Evolutionary conservation across 2,329 filamentous ascomycete genomes (phyloP), one percentile per base, ranked within the genome.

Genomic region (Rhinocladiella similis): DNA sequence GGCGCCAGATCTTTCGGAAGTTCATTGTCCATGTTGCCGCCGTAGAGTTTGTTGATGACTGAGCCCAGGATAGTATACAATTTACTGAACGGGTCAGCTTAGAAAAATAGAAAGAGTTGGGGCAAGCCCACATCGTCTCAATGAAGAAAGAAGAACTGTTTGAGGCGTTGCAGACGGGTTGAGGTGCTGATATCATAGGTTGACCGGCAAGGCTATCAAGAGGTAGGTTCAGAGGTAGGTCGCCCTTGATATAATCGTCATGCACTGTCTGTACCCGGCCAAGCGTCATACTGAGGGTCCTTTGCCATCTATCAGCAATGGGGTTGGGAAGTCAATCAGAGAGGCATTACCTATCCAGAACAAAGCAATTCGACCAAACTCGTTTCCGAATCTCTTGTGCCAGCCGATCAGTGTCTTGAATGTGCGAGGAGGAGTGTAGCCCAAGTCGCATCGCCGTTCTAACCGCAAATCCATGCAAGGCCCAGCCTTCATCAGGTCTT

Each of bases 281-380:
- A 16, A 16, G 22, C 3, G 22, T 25, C 22, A 25, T 25, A 7
- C 22, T 25, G 3, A 25, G 22, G 7, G 22, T 25, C 7, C 22
- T n/a, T n/a, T n/a, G n/a, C n/a, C n/a, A n/a, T n/a, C n/a, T n/a
- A 49, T n/a, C n/a, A n/a, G n/a, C n/a, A n/a, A n/a, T n/a, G n/a
- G n/a, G n/a, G n/a, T n/a, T 38, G 12, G 33, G 14, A 35, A 19
- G 10, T 14, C 10, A 19, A 6, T 1, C 9, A 18, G 5, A 43
- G 35, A n/a, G 14, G n/a, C 35, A 50, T 35, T 22, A 61, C 58
- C 54, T 57, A 39, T 61, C 58, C n/a, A 61, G 38, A 16, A 61
- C 47, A 51, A 61, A 49, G 27, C 58, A 61, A n/a, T 50, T 55
- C 27, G 57, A 61, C 58, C 58, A 61, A 7, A 55, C 57, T 39